Evolutionary conservation across 208 protist genomes (phyloP).

Genomic region (Leishmania guyanensis): DNA sequence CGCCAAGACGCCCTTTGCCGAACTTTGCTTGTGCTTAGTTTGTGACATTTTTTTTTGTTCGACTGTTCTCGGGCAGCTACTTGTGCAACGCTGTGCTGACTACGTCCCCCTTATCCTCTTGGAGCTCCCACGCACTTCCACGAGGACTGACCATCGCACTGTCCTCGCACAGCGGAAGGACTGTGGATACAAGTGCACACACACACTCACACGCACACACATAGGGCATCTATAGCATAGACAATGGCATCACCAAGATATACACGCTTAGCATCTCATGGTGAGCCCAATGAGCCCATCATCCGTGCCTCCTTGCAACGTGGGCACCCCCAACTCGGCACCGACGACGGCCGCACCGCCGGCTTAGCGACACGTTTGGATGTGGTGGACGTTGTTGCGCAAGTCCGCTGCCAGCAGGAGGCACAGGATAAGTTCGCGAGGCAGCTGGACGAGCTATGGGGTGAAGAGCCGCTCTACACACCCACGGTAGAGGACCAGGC

Average conservation of each 20-base stretch:
- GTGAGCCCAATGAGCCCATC: background rate
- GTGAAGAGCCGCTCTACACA: constrained; percentile 29
- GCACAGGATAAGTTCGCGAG: constrained; percentile 9
- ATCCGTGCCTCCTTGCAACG: background rate
- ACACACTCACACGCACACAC: no score
- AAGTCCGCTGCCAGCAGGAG: constrained; percentile 5
- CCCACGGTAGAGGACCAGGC: constrained; percentile 39
- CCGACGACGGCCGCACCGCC: background rate
- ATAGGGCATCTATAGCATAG: background rate
- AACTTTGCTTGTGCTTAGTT: background rate
- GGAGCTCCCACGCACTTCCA: no score
- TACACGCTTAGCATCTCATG: background rate
- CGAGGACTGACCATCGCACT: background rate
- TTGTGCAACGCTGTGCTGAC: background rate
- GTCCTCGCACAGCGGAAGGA: background rate
- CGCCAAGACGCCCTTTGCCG: background rate
- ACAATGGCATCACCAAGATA: background rate
- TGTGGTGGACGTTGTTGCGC: constrained; percentile 12
- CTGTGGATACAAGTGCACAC: background rate
- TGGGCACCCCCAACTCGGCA: background rate
- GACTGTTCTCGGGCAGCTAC: background rate
- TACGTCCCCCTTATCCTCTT: background rate
- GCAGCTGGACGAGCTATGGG: constrained; percentile 37
- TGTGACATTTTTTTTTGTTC: background rate
- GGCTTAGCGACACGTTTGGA: background rate